Conservation (phyloP, 805 yeast species). For the Nakazawaea peltata region DNA sequence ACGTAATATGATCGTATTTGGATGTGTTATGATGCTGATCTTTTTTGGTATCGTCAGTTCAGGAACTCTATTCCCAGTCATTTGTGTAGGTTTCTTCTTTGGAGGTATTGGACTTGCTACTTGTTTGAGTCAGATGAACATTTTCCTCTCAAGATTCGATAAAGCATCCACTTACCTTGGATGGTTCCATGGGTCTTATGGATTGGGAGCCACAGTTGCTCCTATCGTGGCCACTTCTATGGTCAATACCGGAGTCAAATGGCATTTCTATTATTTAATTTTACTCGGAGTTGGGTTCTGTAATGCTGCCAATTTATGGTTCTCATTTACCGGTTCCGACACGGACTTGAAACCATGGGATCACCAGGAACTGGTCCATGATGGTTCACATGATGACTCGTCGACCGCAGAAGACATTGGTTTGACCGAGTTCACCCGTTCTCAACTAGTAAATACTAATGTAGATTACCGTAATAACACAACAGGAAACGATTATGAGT, state of each 20-base stretch:
- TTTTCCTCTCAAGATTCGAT: constrained; percentile 39
- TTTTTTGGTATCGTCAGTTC: constrained; percentile 39
- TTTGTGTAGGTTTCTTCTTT: constrained; percentile 41
- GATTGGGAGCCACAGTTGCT: constrained; percentile 62
- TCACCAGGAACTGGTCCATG: constrained; percentile 16
- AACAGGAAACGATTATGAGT: no score
- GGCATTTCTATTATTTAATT: constrained; percentile 51
- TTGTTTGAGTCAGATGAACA: constrained; percentile 41
- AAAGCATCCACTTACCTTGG: constrained; percentile 56
- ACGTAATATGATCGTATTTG: constrained; percentile 29
- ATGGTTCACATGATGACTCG: constrained; percentile 1
- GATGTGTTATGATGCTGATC: constrained; percentile 26
- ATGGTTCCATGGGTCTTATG: constrained; percentile 59
- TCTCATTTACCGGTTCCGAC: constrained; percentile 42
- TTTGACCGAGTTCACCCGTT: constrained; percentile 12
- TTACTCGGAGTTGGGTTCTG: constrained; percentile 29
- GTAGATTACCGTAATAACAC: not conserved
- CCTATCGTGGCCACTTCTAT: constrained; percentile 58
- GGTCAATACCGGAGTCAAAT: constrained; percentile 37
- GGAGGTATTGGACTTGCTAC: constrained; percentile 54
- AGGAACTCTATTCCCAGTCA: constrained; percentile 40
- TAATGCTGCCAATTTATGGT: constrained; percentile 26
- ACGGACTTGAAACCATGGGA: constrained; percentile 33
- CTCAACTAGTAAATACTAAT: constrained; percentile 4
- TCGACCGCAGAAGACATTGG: constrained; percentile 11